Conservation (phyloP, 2,329 filamentous ascomycete species). For the Salinomyces thailandicus region DNA sequence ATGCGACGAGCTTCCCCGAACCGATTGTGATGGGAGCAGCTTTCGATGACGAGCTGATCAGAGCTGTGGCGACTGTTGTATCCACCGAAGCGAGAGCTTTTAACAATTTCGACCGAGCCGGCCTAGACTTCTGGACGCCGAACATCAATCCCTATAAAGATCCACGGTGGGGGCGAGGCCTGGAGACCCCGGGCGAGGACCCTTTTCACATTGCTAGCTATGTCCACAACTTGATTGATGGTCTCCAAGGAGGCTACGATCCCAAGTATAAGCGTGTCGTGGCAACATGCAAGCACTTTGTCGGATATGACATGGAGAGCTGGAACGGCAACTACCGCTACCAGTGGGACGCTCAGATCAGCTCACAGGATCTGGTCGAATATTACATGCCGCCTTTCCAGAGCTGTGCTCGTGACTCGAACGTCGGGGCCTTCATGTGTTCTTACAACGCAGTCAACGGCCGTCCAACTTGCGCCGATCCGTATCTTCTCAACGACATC, state of each 20-base stretch:
- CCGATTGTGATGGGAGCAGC: constrained; percentile 53
- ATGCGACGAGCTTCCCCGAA: constrained; percentile 55
- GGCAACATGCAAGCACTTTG: constrained; percentile 39
- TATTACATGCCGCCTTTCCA: constrained; percentile 60
- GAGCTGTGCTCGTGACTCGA: constrained; percentile 35
- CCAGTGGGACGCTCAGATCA: constrained; percentile 47
- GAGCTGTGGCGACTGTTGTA: constrained; percentile 45
- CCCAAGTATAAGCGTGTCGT: constrained; percentile 30
- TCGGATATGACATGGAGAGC: constrained; percentile 16
- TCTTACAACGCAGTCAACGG: constrained; percentile 54
- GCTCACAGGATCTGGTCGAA: constrained; percentile 53
- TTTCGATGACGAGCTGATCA: constrained; percentile 53
- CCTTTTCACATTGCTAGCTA: constrained; percentile 26
- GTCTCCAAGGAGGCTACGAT: constrained; percentile 25
- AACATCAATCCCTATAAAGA: constrained; percentile 53
- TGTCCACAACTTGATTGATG: constrained; percentile 24
- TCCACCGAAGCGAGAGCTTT: constrained; percentile 55
- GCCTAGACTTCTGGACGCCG: constrained; percentile 53
- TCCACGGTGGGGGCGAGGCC: constrained; percentile 30
- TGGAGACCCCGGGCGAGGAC: constrained; percentile 34
- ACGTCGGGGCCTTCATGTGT: constrained; percentile 45
- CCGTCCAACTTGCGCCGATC: constrained; percentile 52
- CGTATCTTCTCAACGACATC: constrained; percentile 52
- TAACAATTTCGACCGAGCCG: constrained; percentile 47
- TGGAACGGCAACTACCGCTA: constrained; percentile 4